phyloP scores from a whole-genome alignment of 371 early-diverging fungal species.

The Mucor indicus region DNA sequence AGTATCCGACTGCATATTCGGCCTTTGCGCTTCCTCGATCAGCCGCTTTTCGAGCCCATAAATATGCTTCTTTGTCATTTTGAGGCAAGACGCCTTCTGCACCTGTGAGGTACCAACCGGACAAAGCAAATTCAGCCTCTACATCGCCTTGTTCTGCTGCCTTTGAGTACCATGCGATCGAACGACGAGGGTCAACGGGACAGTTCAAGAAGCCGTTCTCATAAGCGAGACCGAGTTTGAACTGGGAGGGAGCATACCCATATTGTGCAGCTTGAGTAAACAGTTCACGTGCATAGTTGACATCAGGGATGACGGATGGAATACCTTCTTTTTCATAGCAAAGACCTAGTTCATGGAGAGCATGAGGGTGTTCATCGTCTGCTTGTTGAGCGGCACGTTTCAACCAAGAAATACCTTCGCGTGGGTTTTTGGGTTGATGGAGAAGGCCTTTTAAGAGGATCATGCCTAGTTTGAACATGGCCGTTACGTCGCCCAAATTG shows the following conservation, averaged over 20 bases:
- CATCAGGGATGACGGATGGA: conserved; percentile 78
- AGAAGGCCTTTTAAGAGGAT: conserved; percentile 77
- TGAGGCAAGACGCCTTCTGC: conserved; percentile 76
- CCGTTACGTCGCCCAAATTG: conserved; percentile 86
- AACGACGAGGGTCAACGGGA: conserved; percentile 83
- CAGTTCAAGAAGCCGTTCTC: conserved; percentile 93
- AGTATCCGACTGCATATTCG: conserved; percentile 89
- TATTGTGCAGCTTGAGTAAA: conserved; percentile 90
- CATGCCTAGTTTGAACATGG: conserved; percentile 96
- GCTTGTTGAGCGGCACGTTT: conserved; percentile 88
- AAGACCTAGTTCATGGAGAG: conserved; percentile 89
- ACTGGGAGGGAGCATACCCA: conserved; percentile 92
- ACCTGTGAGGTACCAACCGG: conserved; percentile 91
- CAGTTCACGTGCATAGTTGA: conserved; percentile 83
- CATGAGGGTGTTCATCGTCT: conserved; percentile 88
- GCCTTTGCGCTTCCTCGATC: conserved; percentile 81
- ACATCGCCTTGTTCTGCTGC: conserved; percentile 87
- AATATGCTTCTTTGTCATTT: conserved; percentile 80
- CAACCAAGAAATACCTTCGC: conserved; percentile 91
- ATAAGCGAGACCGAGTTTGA: conserved; percentile 90
- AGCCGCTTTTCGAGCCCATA: conserved; percentile 87
- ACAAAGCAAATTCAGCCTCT: conserved; percentile 80
- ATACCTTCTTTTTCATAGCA: conserved; percentile 84
- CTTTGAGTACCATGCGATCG: conserved; percentile 95
- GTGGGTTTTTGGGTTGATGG: conserved; percentile 66